Percentiles rank a stretch among this genome's conserved stretches.
Evolutionary conservation across 495 filamentous ascomycete species (phyloP).

Genomic region (Trichoderma erinaceum): DNA sequence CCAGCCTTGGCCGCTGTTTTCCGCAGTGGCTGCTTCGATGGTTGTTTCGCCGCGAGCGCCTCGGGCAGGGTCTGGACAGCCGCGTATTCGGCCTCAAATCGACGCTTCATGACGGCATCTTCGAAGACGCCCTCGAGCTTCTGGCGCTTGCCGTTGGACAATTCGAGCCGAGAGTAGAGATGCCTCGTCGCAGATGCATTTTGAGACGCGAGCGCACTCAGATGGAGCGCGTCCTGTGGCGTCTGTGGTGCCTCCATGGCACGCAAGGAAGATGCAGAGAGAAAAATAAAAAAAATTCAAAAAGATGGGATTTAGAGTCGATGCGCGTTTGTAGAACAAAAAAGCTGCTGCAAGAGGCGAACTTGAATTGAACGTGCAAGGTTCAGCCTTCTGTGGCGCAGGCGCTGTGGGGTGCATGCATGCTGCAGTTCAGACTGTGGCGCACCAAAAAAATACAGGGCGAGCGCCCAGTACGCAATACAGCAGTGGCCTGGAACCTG

Average conservation of each 20-base stretch:
- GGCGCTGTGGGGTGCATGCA: background rate
- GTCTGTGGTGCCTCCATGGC: conserved; percentile 14
- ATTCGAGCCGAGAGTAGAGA: conserved; percentile 1
- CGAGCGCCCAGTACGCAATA: background rate
- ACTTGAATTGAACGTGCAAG: conserved; percentile 1
- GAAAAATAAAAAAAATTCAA: background rate
- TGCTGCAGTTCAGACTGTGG: too few relatives aligned
- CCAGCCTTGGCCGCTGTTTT: conserved; percentile 46
- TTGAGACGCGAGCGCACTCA: conserved; percentile 16
- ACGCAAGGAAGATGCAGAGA: background rate
- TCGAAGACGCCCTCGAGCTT: conserved; percentile 15
- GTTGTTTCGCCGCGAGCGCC: conserved; percentile 77
- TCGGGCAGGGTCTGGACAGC: conserved; percentile 78
- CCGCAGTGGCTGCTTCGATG: conserved; percentile 23
- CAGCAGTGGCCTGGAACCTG: background rate
- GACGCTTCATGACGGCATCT: conserved; percentile 19
- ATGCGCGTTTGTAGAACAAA: background rate
- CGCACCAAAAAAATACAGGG: background rate
- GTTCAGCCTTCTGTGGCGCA: conserved; percentile 15
- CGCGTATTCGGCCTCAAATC: conserved; percentile 64
- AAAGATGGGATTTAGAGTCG: background rate
- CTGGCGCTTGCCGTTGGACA: conserved; percentile 15
- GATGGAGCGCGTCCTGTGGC: conserved; percentile 4
- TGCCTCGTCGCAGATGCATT: conserved; percentile 9
- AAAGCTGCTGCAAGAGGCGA: background rate